Percentiles rank a stretch among this genome's conserved stretches.
These are phyloP conservation scores for Aspergillus fumigatus DNA, from an alignment of 2,329 filamentous ascomycete species.

Conservation along the genomic window DNA sequence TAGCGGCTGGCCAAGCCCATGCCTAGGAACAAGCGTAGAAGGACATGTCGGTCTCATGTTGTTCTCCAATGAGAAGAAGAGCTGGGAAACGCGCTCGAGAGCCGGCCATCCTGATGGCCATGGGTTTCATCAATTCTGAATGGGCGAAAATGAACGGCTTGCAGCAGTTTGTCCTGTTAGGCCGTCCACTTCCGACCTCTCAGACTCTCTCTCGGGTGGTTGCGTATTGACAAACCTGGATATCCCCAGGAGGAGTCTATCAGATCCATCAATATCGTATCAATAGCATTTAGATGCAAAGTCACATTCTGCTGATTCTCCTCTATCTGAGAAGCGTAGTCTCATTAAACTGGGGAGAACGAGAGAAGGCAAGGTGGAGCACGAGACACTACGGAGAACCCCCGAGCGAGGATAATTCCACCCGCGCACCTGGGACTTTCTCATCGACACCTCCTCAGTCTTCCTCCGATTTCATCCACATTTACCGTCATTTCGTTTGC, in stretches of 20 bases:
- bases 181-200: not conserved
- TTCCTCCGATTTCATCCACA: not conserved
- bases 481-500: not conserved
- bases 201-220: not conserved
- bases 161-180: not conserved
- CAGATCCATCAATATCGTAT: not conserved
- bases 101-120: not conserved
- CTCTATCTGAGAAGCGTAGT: not conserved
- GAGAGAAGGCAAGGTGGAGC: not conserved
- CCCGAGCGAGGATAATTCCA: not conserved
- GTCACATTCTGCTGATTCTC: not conserved
- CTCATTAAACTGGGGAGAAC: not conserved
- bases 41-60: not conserved
- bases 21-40: not conserved
- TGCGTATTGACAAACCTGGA: not conserved
- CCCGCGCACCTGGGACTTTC: not conserved
- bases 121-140: not conserved
- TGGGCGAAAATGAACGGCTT: not conserved
- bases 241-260: not conserved
- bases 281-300: not conserved
- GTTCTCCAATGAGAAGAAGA: not conserved
- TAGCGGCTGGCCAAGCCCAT: not conserved
- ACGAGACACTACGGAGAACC: not conserved
- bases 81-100: not conserved
- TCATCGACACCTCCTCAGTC: not conserved